Percentiles rank a stretch among this genome's conserved stretches.
Evolutionary conservation across 805 yeast species (phyloP).

Genomic region (Lipomyces sp.): DNA sequence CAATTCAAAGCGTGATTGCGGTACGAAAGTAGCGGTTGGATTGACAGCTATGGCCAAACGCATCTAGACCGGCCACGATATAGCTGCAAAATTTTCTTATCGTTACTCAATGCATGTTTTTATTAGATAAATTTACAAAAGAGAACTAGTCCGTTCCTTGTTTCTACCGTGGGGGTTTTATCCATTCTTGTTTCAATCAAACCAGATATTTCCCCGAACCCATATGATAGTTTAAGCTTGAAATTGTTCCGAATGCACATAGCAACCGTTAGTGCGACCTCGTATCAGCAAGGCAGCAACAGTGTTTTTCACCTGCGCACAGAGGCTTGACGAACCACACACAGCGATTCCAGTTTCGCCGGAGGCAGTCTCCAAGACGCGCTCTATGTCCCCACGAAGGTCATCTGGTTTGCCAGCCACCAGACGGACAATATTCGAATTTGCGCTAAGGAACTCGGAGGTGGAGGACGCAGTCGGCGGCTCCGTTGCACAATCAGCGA

Average conservation of each 20-base stretch:
- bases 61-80: too few relatives aligned
- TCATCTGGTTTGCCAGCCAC: slow-evolving; percentile 17
- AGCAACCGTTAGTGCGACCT: slow-evolving; percentile 37
- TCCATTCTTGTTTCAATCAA: too few relatives aligned
- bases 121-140: too few relatives aligned
- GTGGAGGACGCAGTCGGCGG: not conserved
- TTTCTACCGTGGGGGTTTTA: too few relatives aligned
- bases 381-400: slow-evolving; percentile 9
- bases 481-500: slow-evolving; percentile 12
- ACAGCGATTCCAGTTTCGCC: slow-evolving; percentile 39
- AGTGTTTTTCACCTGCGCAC: slow-evolving; percentile 24
- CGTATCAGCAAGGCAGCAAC: slow-evolving; percentile 34
- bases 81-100: too few relatives aligned
- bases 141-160: too few relatives aligned
- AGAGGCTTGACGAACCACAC: slow-evolving; percentile 38
- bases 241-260: slow-evolving; percentile 37
- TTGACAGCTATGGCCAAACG: too few relatives aligned
- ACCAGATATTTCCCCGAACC: not conserved
- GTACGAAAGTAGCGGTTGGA: too few relatives aligned
- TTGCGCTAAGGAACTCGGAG: not conserved
- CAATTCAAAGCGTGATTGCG: too few relatives aligned
- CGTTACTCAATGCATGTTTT: too few relatives aligned
- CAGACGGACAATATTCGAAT: not conserved
- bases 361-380: slow-evolving; percentile 18
- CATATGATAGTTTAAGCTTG: not conserved